These are phyloP conservation scores for Vaccinium myrtillus DNA, from an alignment of 148 eudicot species.

Conservation along the genomic window DNA sequence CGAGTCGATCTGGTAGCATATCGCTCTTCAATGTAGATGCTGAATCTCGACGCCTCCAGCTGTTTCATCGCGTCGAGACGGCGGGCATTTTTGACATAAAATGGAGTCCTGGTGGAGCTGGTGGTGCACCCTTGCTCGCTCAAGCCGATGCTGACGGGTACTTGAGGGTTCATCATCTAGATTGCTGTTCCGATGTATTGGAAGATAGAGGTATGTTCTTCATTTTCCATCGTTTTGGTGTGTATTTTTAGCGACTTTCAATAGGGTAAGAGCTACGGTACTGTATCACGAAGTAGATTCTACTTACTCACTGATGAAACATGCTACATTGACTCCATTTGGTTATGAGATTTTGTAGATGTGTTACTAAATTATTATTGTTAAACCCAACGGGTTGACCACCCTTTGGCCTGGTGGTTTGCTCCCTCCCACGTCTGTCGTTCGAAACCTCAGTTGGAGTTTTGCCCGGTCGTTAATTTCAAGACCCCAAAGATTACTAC, in stretches of 20 bases:
- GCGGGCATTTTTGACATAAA: conserved; percentile 84
- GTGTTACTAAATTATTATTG: too few relatives aligned
- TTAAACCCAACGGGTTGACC: too few relatives aligned
- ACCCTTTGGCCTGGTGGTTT: too few relatives aligned
- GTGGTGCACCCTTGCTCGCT: conserved; percentile 56
- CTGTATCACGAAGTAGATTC: too few relatives aligned
- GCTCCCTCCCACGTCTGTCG: too few relatives aligned
- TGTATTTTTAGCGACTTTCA: background rate
- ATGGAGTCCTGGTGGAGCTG: conserved; percentile 58
- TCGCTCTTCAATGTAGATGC: conserved; percentile 69
- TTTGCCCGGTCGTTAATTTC: too few relatives aligned
- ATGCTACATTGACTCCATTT: too few relatives aligned
- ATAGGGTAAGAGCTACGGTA: background rate
- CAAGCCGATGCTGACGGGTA: conserved; percentile 94
- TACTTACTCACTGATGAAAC: too few relatives aligned
- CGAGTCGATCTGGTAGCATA: conserved; percentile 65
- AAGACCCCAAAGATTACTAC: too few relatives aligned
- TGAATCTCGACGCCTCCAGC: conserved; percentile 34
- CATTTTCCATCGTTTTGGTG: background rate
- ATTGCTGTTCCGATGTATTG: conserved; percentile 30
- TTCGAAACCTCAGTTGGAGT: too few relatives aligned
- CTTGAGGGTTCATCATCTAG: conserved; percentile 53
- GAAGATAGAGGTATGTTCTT: conserved; percentile 33
- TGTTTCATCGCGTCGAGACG: conserved; percentile 51
- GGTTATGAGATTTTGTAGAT: too few relatives aligned